phyloP scores from a whole-genome alignment of 805 yeast species.

The Candida boidinii region DNA sequence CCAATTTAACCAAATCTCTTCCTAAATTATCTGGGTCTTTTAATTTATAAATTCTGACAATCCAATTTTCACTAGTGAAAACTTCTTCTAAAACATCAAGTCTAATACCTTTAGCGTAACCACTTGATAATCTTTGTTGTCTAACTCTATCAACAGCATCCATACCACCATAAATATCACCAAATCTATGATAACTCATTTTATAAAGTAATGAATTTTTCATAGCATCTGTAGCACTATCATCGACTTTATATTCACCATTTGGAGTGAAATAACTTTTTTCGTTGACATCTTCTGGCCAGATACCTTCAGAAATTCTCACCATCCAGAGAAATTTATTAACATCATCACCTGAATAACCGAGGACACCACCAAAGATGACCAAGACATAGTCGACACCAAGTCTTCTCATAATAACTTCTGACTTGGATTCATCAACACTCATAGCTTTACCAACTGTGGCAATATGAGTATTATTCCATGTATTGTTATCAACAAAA shows the following conservation, averaged over 20 bases:
- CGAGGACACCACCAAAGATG: conserved; percentile 89
- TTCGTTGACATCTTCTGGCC: conserved; percentile 98
- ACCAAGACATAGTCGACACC: conserved; percentile 93
- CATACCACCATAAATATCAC: conserved; percentile 55
- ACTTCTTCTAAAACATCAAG: conserved; percentile 86
- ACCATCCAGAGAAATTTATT: conserved; percentile 99
- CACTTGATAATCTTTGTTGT: conserved; percentile 43
- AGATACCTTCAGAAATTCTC: conserved; percentile 94
- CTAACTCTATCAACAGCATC: conserved; percentile 82
- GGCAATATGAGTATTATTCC: conserved; percentile 99
- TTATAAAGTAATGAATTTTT: conserved; percentile 87
- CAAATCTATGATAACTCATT: conserved; percentile 83
- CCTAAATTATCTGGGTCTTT: conserved; percentile 85
- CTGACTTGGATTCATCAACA: conserved; percentile 78
- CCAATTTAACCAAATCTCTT: conserved; percentile 57
- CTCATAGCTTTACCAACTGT: conserved; percentile 98
- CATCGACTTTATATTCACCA: conserved; percentile 88
- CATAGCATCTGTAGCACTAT: conserved; percentile 77
- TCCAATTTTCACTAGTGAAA: conserved; percentile 93
- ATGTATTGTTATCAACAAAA: conserved; percentile 95
- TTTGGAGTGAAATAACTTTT: conserved; percentile 70
- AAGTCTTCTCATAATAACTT: conserved; percentile 78
- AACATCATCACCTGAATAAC: conserved; percentile 92
- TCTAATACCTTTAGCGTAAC: conserved; percentile 33
- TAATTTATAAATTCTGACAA: conserved; percentile 88